Evolutionary conservation across 805 yeast species (phyloP), one percentile per base, ranked within the genome.

Genomic region (Metschnikowia anglica): DNA sequence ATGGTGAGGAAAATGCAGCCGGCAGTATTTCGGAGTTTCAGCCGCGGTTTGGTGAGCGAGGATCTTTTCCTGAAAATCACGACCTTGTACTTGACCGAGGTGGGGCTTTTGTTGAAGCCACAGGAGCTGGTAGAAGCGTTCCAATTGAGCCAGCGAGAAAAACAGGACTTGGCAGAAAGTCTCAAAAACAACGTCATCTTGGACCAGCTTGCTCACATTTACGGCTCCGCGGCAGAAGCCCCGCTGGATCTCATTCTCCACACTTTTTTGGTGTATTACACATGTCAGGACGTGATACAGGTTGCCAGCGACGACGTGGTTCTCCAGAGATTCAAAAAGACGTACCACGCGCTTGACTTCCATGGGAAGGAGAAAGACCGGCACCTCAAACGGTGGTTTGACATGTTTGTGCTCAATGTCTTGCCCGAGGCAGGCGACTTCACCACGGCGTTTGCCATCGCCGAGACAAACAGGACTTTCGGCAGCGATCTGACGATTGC

Each of bases 221-320:
- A 60, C 42, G 53, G 55, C 5, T 50, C 49, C 34, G 41, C 53
- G 7, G 35, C 51, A 13, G 36, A 44, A 11, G 55, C 69, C 3
- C 73, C 74, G 0, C 34, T 44, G 27, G 72, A 66, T 44, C 52
- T 66, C 24, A 46, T 68, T 24, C 64, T 59, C 51, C 68, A 65
- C 39, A 54, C 59, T 26, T 59, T 55, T 37, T 52, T 70, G 39
- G 56, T 67, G 12, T 51, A 56, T 25, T 60, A 58, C 36, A 58
- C 63, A 8, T 65, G 66, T 37, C 49, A 53, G 28, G 54, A 57
- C 3, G 40, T 48, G 31, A 34, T 56, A 19, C 24, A 24, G 12
- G 38, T 44, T 5, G 46, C 32, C 5, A 48, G 48, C 21, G 46
- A 43, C 17, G 23, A 41, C n/a, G 36, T 30, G 23, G 43, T 50